These are phyloP conservation scores for Aspergillus baeticus DNA, from an alignment of 495 filamentous ascomycete species.

Conservation along the genomic window DNA sequence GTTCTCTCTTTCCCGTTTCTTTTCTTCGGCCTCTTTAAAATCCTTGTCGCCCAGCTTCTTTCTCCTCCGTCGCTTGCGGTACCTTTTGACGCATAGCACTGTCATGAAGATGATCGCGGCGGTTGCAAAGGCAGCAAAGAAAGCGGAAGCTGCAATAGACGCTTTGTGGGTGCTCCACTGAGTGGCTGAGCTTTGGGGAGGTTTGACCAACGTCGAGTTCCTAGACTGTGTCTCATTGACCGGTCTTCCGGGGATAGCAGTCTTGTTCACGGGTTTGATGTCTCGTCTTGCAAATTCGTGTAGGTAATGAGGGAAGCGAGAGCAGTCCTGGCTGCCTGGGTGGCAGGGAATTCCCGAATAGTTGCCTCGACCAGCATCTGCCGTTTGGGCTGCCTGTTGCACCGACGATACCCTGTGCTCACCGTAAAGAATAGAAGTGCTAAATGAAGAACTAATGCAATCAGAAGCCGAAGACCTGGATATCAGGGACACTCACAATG, in stretches of 20 bases:
- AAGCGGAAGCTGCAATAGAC: conserved; percentile 19
- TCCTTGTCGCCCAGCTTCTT: background rate
- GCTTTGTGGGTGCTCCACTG: conserved; percentile 22
- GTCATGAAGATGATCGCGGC: conserved; percentile 16
- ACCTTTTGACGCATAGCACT: conserved; percentile 14
- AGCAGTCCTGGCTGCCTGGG: background rate
- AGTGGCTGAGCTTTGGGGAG: conserved; percentile 5
- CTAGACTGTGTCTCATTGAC: background rate
- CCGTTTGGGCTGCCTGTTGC: background rate
- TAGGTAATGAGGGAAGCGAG: background rate
- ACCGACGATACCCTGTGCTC: background rate
- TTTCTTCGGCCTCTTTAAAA: background rate
- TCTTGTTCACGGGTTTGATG: background rate
- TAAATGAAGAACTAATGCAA: conserved; percentile 1
- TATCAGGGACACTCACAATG: background rate
- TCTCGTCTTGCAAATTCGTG: conserved; percentile 3
- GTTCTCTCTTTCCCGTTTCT: conserved; percentile 12
- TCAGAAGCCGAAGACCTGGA: background rate
- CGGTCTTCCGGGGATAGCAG: background rate
- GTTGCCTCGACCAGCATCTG: background rate
- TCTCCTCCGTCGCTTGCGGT: conserved; percentile 11
- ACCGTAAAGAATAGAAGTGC: conserved; percentile 5
- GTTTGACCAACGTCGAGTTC: background rate
- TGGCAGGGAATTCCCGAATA: background rate
- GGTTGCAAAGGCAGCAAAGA: conserved; percentile 15